Evolutionary conservation across 768 basidiomycete species (phyloP).

Genomic region (Chalciporus chontae): DNA sequence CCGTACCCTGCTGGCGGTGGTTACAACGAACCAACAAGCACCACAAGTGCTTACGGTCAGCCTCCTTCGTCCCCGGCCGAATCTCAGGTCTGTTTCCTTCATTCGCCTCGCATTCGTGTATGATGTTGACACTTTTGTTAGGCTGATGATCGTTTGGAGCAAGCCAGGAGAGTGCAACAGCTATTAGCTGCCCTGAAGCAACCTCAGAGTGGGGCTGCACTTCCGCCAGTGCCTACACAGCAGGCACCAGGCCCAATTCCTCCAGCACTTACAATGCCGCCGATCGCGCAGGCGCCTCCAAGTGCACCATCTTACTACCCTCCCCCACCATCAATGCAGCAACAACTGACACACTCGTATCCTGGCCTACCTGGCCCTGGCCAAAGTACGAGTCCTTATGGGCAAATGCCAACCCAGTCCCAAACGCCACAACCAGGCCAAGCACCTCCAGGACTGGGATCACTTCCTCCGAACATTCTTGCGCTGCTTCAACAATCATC

Average conservation of each 20-base stretch:
- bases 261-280: slow-evolving; percentile 35
- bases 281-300: slow-evolving; percentile 27
- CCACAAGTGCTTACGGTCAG: slow-evolving; percentile 24
- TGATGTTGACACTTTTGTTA: slow-evolving; percentile 18
- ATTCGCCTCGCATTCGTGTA: neutral
- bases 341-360: slow-evolving; percentile 18
- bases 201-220: slow-evolving; percentile 39
- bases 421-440: slow-evolving; percentile 32
- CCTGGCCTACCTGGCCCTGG: slow-evolving; percentile 16
- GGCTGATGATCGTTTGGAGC: slow-evolving; percentile 80
- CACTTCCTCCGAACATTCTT: slow-evolving; percentile 65
- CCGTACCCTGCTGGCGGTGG: slow-evolving; percentile 26
- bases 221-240: slow-evolving; percentile 18
- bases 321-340: slow-evolving; percentile 35
- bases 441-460: slow-evolving; percentile 32
- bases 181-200: slow-evolving; percentile 79
- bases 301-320: slow-evolving; percentile 42
- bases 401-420: slow-evolving; percentile 27
- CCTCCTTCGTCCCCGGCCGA: slow-evolving; percentile 16
- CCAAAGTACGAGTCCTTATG: slow-evolving; percentile 24
- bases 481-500: slow-evolving; percentile 59
- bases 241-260: slow-evolving; percentile 36
- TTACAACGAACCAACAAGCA: slow-evolving; percentile 26
- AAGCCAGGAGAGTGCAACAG: slow-evolving; percentile 84
- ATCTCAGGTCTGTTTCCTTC: slow-evolving; percentile 30